phyloP scores from a whole-genome alignment of 768 basidiomycete genomes.

The Psilocybe subaeruginosa region DNA sequence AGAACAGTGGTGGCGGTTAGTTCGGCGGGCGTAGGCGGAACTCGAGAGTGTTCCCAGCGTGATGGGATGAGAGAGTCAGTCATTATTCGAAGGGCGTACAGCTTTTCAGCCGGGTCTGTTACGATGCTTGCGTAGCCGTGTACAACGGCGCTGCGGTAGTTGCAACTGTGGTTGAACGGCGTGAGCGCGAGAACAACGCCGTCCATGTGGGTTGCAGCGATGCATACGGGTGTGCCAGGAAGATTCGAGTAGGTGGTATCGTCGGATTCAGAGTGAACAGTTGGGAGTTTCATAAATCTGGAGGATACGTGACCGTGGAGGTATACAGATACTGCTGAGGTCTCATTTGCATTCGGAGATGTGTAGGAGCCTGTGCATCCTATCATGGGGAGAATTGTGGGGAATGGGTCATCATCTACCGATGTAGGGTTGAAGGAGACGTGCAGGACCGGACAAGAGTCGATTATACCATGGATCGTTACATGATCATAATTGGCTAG shows the following conservation, averaged over 20 bases:
- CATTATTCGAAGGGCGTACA: conserved; percentile 25
- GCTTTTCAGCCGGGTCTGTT: conserved; percentile 24
- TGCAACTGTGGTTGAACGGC: conserved; percentile 30
- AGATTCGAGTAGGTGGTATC: conserved; percentile 7
- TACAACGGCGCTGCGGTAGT: conserved; percentile 30
- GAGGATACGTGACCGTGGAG: conserved; percentile 27
- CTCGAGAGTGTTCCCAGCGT: conserved; percentile 28
- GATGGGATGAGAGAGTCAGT: conserved; percentile 25
- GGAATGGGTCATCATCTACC: conserved; percentile 28
- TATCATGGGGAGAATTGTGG: conserved; percentile 29
- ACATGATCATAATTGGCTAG: conserved; percentile 26
- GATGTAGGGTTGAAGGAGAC: conserved; percentile 27
- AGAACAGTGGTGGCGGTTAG: conserved; percentile 26
- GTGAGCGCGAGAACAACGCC: conserved; percentile 31
- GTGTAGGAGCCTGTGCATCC: conserved; percentile 25
- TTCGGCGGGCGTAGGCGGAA: conserved; percentile 28
- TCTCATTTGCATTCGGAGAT: not conserved
- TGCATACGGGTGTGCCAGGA: conserved; percentile 27
- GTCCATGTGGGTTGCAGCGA: conserved; percentile 28
- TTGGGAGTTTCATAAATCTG: conserved; percentile 4
- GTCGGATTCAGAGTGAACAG: conserved; percentile 3
- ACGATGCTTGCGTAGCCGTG: conserved; percentile 27
- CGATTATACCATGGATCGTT: conserved; percentile 25
- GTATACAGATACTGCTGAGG: conserved; percentile 21
- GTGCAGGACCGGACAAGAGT: conserved; percentile 26